Evolutionary conservation across 2,329 filamentous ascomycete species (phyloP).

Genomic region (Aspergillus transmontanensis): DNA sequence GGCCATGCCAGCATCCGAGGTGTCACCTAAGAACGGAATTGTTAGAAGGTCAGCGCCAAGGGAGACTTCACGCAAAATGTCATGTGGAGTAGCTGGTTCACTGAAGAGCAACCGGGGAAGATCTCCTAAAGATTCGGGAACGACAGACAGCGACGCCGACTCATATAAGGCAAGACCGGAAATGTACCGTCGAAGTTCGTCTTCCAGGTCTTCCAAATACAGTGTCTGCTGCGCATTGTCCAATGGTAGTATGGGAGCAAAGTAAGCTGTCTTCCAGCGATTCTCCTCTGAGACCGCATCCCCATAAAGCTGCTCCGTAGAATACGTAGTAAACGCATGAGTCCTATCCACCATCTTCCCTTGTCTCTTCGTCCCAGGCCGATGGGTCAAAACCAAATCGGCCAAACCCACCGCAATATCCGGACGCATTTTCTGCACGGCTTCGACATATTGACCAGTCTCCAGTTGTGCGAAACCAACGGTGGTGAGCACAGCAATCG

Average conservation of each 20-base stretch:
- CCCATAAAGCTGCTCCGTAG: slow-evolving; percentile 55
- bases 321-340: slow-evolving; percentile 75
- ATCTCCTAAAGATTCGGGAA: slow-evolving; percentile 61
- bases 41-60: slow-evolving; percentile 80
- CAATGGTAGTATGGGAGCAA: slow-evolving; percentile 72
- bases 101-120: slow-evolving; percentile 78
- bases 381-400: slow-evolving; percentile 66
- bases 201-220: slow-evolving; percentile 74
- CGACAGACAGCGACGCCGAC: slow-evolving; percentile 65
- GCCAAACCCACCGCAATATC: slow-evolving; percentile 80
- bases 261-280: slow-evolving; percentile 53
- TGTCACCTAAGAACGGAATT: slow-evolving; percentile 71
- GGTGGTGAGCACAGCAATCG: slow-evolving; percentile 79
- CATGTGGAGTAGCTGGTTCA: slow-evolving; percentile 69
- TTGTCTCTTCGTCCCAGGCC: slow-evolving; percentile 70
- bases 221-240: slow-evolving; percentile 74
- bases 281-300: slow-evolving; percentile 31
- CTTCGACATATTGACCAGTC: slow-evolving; percentile 68
- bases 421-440: slow-evolving; percentile 67
- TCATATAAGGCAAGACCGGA: slow-evolving; percentile 79
- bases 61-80: slow-evolving; percentile 73
- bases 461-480: slow-evolving; percentile 77
- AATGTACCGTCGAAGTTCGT: slow-evolving; percentile 60
- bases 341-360: slow-evolving; percentile 85
- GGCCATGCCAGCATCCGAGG: slow-evolving; percentile 83